Base-by-base conservation (phyloP, 1,139 yeast genomes). In the Hansenula sp. region DNA sequence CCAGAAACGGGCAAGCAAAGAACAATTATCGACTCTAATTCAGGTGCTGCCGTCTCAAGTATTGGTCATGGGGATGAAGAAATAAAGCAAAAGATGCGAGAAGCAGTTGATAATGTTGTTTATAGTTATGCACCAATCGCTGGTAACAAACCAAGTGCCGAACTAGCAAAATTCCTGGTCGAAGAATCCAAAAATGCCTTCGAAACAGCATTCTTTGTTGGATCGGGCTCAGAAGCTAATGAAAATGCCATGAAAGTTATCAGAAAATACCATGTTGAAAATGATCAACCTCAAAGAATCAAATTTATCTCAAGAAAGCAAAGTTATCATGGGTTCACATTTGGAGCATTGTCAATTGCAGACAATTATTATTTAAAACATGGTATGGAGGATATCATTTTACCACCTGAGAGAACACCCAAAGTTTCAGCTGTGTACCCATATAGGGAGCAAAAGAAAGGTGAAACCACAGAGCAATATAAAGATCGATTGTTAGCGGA, bases 21-120 rank as follows among this genome's bases (percentile, higher is more conserved):
- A 32, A 66, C 62, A 19, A 49, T 77, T 16, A 61, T 77, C 36
- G 85, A 80, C 57, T 82, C 76, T 33, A 63, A 71, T 53, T 76
- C 84, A n/a, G 85, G 85, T 50, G 85, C 85, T 6, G 84, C 85
- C 28, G 85, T 79, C 35, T 79, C 79, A 29, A 76, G 83, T 2
- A 64, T 79, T 42, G 84, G 84, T 16, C 81, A 78, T 69, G 74
- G 74, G 38, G 84, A 80, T 54, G 67, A 69, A 36, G 83, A 77
- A 32, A 74, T 76, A 38, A 60, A 66, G 36, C 66, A 68, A n/a
- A 70, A 67, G 36, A 74, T 79, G 66, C 63, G 61, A 40, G 70
- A 72, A 31, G 81, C 79, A 19, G 79, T 79, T 29, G 68, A 65
- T 41, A 66, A 60, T 16, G 60, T 66, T 31, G 66, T 70, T 40